phyloP scores from a whole-genome alignment of 306 rosid genomes.

The Oxytropis ochrocephala region DNA sequence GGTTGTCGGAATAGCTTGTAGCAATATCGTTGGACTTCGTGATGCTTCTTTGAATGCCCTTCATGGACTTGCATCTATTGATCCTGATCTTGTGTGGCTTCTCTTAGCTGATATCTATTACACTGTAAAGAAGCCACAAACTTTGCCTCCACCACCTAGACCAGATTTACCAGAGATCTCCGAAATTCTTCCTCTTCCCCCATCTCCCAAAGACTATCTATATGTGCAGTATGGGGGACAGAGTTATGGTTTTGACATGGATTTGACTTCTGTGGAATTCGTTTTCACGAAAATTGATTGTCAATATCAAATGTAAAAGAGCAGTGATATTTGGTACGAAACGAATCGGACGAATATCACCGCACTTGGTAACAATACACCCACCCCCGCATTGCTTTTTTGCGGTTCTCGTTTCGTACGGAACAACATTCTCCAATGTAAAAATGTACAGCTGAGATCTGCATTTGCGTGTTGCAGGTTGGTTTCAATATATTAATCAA shows the following conservation, averaged over 20 bases:
- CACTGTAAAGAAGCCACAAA: conserved; percentile 38
- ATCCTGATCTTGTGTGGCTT: conserved; percentile 95
- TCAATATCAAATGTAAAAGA: too few species aligned
- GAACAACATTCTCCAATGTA: too few species aligned
- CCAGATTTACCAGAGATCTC: conserved; percentile 48
- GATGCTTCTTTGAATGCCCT: conserved; percentile 77
- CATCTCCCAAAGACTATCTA: conserved; percentile 50
- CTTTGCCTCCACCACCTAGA: conserved; percentile 43
- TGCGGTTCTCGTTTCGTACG: too few species aligned
- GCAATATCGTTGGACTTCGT: conserved; percentile 66
- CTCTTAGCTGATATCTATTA: conserved; percentile 81
- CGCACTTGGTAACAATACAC: too few species aligned
- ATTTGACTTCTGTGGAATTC: conserved; percentile 50
- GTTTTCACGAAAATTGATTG: conserved; percentile 51
- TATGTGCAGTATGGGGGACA: conserved; percentile 78
- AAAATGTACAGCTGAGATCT: conserved; percentile 26
- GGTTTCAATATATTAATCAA: too few species aligned
- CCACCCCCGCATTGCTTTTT: too few species aligned
- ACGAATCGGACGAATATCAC: too few species aligned
- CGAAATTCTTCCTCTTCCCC: conserved; percentile 54
- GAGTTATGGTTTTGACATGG: conserved; percentile 70
- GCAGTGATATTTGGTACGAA: too few species aligned
- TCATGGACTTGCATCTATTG: conserved; percentile 68
- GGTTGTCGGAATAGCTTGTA: conserved; percentile 78
- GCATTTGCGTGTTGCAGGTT: neutral